Evolutionary conservation across 495 filamentous ascomycete genomes (phyloP), one percentile per base, ranked within the genome.

Genomic region (Penicillium diatomitis): DNA sequence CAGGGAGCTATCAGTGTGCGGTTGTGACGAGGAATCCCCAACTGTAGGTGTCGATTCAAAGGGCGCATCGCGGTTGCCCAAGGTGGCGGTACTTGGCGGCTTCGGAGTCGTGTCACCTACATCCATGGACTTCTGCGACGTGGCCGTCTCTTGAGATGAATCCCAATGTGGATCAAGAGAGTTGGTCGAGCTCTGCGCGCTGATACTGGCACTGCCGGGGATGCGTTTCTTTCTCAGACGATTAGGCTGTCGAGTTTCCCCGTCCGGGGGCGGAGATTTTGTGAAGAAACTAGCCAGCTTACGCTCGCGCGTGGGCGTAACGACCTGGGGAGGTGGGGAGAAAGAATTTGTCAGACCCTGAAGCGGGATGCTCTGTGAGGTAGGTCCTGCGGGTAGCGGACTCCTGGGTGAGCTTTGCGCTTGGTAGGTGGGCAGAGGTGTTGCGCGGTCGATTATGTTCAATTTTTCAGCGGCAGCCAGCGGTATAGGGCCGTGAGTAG

Each of bases 221-320:
- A 86, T 70, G 36, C 84, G 78, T 68, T 86, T 90, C 68, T 96
- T 96, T 60, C 78, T 82, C 52, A 96, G 65, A 64, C 91, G 91
- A 52, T 94, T 95, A 2, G 87, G 85, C 58, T 83, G 82, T 40
- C 85, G 75, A 9, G 40, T 41, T 8, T 77, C 79, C 12, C 71
- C 75, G 33, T 57, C 59, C 0, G 65, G 55, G 0, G 66, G 65
- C 2, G 85, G 82, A 9, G 86, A 83, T 58, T 83, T 79, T 50
- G 77, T 70, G 57, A 92, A 91, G 30, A 92, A 62, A 49, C 66
- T 80, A 29, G 81, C 77, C 33, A 85, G 56, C 51, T 81, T 85
- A 35, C 85, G 78, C 46, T 91, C 87, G 48, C 74, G 80, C 4
- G 71, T 77, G 3, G 88, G 87, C 3, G 87, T 88, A 3, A 74